Percentiles rank a stretch among this genome's conserved stretches.
phyloP scores from a whole-genome alignment of 805 yeast species.

The Candida patagonica region DNA sequence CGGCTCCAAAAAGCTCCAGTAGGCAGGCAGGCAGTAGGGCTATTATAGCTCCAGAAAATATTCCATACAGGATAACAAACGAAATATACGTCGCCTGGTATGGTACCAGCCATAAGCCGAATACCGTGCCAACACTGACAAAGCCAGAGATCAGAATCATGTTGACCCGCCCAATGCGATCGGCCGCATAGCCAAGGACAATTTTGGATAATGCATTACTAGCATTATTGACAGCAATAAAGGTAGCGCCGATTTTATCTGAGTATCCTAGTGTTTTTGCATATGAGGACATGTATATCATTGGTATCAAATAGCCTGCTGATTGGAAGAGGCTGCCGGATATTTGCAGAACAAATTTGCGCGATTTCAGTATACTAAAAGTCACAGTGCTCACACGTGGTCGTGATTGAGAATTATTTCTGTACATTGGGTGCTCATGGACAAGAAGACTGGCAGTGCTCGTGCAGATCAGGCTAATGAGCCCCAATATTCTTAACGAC shows the following conservation, averaged over 20 bases:
- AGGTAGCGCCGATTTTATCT: slow-evolving; percentile 14
- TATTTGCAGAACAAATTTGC: slow-evolving; percentile 13
- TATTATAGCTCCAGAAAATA: slow-evolving; percentile 16
- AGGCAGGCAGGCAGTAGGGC: slow-evolving; percentile 16
- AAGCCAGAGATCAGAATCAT: slow-evolving; percentile 39
- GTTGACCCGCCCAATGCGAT: slow-evolving; percentile 45
- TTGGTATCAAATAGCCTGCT: slow-evolving; percentile 16
- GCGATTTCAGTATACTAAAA: slow-evolving; percentile 6
- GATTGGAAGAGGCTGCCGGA: slow-evolving; percentile 13
- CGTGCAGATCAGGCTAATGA: slow-evolving; percentile 9
- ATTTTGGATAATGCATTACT: slow-evolving; percentile 28
- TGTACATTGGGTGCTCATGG: slow-evolving; percentile 9
- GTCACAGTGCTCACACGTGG: slow-evolving; percentile 6
- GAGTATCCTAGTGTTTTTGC: slow-evolving; percentile 14
- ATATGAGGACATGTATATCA: slow-evolving; percentile 17
- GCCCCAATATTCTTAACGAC: slow-evolving; percentile 15
- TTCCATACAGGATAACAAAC: slow-evolving; percentile 16
- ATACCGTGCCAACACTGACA: slow-evolving; percentile 37
- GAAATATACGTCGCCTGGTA: slow-evolving; percentile 9
- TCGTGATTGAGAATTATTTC: background rate
- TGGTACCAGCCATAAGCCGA: slow-evolving; percentile 31
- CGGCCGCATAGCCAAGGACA: slow-evolving; percentile 46
- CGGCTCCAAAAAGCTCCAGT: slow-evolving; percentile 17
- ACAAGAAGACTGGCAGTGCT: slow-evolving; percentile 10
- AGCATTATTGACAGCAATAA: slow-evolving; percentile 17